Evolutionary conservation across 176 grass and related monocot species (phyloP).

Genomic region (Puccinellia tenuiflora): DNA sequence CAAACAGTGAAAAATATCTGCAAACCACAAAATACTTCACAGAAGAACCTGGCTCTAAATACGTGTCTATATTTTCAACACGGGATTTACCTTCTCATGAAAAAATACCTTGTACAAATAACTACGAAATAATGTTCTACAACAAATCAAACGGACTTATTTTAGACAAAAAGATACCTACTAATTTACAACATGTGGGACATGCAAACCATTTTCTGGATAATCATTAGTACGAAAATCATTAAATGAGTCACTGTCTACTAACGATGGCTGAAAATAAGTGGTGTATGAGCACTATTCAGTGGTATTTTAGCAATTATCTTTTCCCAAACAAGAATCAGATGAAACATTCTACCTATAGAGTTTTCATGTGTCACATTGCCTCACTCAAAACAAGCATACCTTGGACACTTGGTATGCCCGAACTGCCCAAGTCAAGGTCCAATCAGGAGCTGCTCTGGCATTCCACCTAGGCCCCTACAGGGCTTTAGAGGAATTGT

Average conservation of each 20-base stretch:
- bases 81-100: background rate
- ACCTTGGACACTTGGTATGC: background rate
- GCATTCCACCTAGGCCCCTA: background rate
- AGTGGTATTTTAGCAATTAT: background rate
- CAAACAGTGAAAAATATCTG: background rate
- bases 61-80: background rate
- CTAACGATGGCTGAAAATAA: background rate
- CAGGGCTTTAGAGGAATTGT: background rate
- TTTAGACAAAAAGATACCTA: background rate
- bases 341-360: conserved; percentile 4
- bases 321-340: background rate
- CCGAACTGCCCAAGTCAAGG: background rate
- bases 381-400: background rate
- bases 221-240: background rate
- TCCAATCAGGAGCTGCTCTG: background rate
- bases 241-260: background rate
- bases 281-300: background rate
- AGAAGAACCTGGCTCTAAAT: background rate
- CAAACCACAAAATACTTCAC: background rate
- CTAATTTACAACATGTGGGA: background rate
- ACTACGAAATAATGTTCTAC: background rate
- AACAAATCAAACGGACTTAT: background rate
- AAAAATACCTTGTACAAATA: background rate
- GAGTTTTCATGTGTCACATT: background rate
- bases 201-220: background rate